Evolutionary conservation across 495 filamentous ascomycete genomes (phyloP).

Genomic region (Aspergillus funiculosus): DNA sequence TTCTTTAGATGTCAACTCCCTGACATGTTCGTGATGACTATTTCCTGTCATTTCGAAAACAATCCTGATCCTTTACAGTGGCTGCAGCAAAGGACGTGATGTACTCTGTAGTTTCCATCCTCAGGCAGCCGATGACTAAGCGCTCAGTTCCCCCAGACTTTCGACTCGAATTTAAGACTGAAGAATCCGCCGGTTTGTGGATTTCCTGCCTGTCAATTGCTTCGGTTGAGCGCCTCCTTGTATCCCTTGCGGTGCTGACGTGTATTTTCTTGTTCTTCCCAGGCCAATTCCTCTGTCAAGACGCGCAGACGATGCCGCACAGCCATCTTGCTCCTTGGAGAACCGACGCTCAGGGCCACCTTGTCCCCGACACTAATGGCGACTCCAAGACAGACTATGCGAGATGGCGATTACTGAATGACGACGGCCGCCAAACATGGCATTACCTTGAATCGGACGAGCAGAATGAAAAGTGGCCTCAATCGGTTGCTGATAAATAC

Average conservation of each 20-base stretch:
- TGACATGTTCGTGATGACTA: too few relatives aligned
- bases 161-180: too few relatives aligned
- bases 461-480: conserved; percentile 72
- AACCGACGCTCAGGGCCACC: conserved; percentile 35
- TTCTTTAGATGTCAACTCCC: too few relatives aligned
- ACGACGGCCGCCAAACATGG: conserved; percentile 85
- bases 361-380: conserved; percentile 35
- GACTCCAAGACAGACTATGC: conserved; percentile 62
- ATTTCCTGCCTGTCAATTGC: too few relatives aligned
- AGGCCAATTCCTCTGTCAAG: neutral
- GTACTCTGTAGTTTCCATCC: neutral
- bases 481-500: conserved; percentile 77
- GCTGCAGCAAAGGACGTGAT: too few relatives aligned
- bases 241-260: too few relatives aligned
- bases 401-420: conserved; percentile 79
- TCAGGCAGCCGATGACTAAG: conserved; percentile 16
- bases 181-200: too few relatives aligned
- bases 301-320: conserved; percentile 9
- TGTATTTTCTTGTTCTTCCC: too few relatives aligned
- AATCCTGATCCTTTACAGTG: too few relatives aligned
- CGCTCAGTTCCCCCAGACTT: conserved; percentile 1
- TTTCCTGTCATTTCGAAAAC: too few relatives aligned
- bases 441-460: conserved; percentile 80
- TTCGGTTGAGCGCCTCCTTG: too few relatives aligned
- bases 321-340: conserved; percentile 39